A percentile compares a stretch with the other conserved stretches of the same genome.
Conservation (phyloP, 2,329 filamentous ascomycete species). For the Pochonia chlamydosporia region DNA sequence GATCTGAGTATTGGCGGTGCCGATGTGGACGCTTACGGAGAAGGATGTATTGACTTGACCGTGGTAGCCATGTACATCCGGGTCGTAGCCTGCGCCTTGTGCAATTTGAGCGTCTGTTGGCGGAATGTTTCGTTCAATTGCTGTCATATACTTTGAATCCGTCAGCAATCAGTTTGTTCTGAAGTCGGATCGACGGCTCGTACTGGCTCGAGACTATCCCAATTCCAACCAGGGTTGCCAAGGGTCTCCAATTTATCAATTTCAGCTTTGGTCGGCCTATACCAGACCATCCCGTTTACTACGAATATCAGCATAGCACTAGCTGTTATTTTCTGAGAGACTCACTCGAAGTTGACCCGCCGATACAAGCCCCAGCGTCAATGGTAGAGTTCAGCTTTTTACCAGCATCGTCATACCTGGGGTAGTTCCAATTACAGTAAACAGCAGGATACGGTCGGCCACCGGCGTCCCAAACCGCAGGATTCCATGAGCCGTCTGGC, state of each 20-base stretch:
- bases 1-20: not conserved
- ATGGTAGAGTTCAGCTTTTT: conserved; percentile 10
- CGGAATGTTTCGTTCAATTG: conserved; percentile 16
- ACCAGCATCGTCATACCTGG: conserved; percentile 14
- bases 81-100: conserved; percentile 14
- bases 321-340: not conserved
- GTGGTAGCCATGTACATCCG: conserved; percentile 23
- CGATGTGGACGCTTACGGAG: conserved; percentile 9
- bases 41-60: conserved; percentile 18
- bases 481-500: conserved; percentile 16
- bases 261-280: conserved; percentile 16
- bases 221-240: conserved; percentile 24
- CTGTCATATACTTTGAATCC: conserved; percentile 11
- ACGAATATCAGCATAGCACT: not conserved
- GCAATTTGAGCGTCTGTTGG: conserved; percentile 12
- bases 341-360: conserved; percentile 18
- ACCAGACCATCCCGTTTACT: conserved; percentile 21
- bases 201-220: conserved; percentile 24
- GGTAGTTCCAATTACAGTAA: conserved; percentile 17
- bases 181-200: too few relatives aligned
- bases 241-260: conserved; percentile 15
- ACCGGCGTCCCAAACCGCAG: conserved; percentile 12
- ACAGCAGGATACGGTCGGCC: conserved; percentile 11
- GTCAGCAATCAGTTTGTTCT: too few relatives aligned
- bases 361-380: conserved; percentile 18